Percentiles rank a stretch among this genome's conserved stretches.
These are phyloP conservation scores for Podaxis sp. DNA, from an alignment of 768 basidiomycete genomes.

Conservation along the genomic window DNA sequence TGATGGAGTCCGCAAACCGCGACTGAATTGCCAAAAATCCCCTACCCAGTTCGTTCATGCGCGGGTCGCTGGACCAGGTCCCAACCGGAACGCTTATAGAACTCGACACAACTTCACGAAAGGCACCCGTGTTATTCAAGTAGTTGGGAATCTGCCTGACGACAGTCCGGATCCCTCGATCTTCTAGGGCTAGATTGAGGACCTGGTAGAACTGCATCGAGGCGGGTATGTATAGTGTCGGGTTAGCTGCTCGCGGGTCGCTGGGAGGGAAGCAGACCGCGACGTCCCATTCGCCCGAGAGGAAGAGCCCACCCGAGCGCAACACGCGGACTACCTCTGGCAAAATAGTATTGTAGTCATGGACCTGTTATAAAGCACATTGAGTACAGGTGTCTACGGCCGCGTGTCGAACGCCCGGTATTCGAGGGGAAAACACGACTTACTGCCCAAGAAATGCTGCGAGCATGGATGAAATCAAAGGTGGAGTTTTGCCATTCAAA, in stretches of 20 bases:
- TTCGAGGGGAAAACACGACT: constrained; percentile 20
- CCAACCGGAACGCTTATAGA: constrained; percentile 51
- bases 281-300: constrained; percentile 58
- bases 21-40: constrained; percentile 33
- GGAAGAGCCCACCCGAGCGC: constrained; percentile 65
- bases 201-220: constrained; percentile 32
- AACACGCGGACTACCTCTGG: constrained; percentile 60
- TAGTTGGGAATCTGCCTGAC: constrained; percentile 32
- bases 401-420: neutral
- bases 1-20: constrained; percentile 44
- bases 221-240: constrained; percentile 35
- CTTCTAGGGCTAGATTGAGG: constrained; percentile 29
- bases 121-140: constrained; percentile 32
- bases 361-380: constrained; percentile 36
- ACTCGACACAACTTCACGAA: constrained; percentile 33
- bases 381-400: neutral
- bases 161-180: constrained; percentile 33
- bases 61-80: constrained; percentile 38
- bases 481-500: constrained; percentile 46
- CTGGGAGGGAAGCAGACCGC: constrained; percentile 34
- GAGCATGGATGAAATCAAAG: constrained; percentile 69
- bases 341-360: constrained; percentile 48
- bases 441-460: constrained; percentile 57
- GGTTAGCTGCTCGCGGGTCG: constrained; percentile 15
- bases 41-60: constrained; percentile 34